Evolutionary conservation across 208 protist species (phyloP), one percentile per base, ranked within the genome.

Genomic region (Wallacemonas sp.): DNA sequence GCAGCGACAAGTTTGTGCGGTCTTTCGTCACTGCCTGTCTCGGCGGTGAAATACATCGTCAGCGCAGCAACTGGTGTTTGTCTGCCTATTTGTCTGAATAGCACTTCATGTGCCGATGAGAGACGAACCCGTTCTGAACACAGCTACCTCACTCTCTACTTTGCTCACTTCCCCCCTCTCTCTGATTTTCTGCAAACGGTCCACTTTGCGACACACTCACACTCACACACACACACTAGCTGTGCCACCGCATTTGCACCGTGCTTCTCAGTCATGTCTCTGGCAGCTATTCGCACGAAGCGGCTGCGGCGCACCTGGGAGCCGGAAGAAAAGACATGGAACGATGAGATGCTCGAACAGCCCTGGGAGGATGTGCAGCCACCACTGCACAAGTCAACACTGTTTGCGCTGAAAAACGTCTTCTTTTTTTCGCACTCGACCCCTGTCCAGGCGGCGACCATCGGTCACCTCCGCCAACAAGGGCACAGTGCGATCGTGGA

Each of bases 361-460:
- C 90, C 90, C n/a, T 95, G 90, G 87, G 86, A 95, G 57, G 85
- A 92, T 4, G 32, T 95, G 22, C 44, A 66, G 12, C 85, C 82
- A 8, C 46, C 78, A 22, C 78, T 95, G 19, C 82, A 92, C 71
- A 90, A 79, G 29, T 66, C 74, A 9, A 87, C 84, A 29, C 36
- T 91, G 32, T 95, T 95, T 68, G 78, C 85, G 6, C 74, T 97
- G 21, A 82, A 85, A 22, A 92, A 97, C 64, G 80, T 95, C 21
- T 95, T 97, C 36, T 86, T 93, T 46, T 98, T 98, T 46, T 92
- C 88, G 1, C 85, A 93, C 63, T 90, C 91, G n/a, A 94, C 94
- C 6, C 73, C 92, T 1, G 87, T 97, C 19, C 94, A 98, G 81
- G 80, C 85, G 1, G 63, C 62, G 21, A 68, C 86, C 22, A 81